Conservation (phyloP, 805 yeast genomes). For the Sungouiozyma ichnusensis region DNA sequence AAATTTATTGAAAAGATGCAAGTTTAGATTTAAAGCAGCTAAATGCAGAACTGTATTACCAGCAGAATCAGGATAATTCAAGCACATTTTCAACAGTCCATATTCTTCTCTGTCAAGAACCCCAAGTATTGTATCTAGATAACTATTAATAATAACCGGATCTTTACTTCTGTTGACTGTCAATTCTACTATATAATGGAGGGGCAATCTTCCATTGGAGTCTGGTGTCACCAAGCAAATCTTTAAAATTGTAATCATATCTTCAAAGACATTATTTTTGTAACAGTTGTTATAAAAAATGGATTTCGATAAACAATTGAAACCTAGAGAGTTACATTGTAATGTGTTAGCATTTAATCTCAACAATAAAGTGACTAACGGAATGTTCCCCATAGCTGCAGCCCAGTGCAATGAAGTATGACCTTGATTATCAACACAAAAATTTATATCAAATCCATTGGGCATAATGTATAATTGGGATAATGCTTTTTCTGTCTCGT, state of each 20-base stretch:
- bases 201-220: conserved; percentile 57
- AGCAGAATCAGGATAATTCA: conserved; percentile 67
- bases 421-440: conserved; percentile 67
- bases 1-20: conserved; percentile 25
- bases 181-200: conserved; percentile 56
- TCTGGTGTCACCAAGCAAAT: conserved; percentile 64
- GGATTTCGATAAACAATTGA: conserved; percentile 60
- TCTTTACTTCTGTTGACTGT: conserved; percentile 39
- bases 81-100: conserved; percentile 42
- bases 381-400: conserved; percentile 61
- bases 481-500: conserved; percentile 22
- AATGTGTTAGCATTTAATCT: conserved; percentile 51
- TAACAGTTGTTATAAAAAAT: conserved; percentile 63
- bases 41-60: conserved; percentile 85
- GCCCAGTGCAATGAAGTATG: conserved; percentile 85
- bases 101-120: conserved; percentile 32
- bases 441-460: conserved; percentile 50
- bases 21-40: conserved; percentile 37
- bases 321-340: conserved; percentile 43
- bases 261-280: conserved; percentile 49
- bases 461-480: conserved; percentile 46
- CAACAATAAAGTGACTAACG: conserved; percentile 45
- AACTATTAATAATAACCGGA: conserved; percentile 42
- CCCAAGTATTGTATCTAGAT: conserved; percentile 40
- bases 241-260: conserved; percentile 49